Base-by-base conservation (phyloP, 2,329 filamentous ascomycete species). In the Cryphonectria naterciae region DNA sequence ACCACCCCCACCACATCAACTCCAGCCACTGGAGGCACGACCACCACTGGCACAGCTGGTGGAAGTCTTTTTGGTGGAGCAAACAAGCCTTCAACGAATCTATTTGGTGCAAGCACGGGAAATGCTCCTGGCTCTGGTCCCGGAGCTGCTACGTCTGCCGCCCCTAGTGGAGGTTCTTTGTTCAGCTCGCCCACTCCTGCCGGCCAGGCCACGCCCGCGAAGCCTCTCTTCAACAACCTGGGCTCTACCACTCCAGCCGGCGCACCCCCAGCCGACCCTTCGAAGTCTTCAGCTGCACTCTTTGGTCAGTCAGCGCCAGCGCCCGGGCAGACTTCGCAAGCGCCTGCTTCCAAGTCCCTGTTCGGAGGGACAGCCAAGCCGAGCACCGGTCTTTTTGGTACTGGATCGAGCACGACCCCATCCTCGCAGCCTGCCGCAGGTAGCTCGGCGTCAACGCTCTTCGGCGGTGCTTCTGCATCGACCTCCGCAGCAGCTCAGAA, bases 231-330 rank as follows among this genome's bases (percentile, higher is more conserved):
- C 69, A 74, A 76, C 37, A 74, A 78, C n/a, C 75, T 87, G 46
- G 80, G 81, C 68, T 88, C 86, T 25, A 88, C 86, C 2, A 88
- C 87, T 49, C 86, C 87, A 22, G 86, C 86, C 32, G 87, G 87
- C 49, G 83, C 84, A n/a, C 87, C 87, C 69, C 85, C 86, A 0
- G 76, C 80, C 6, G 81, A 80, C 39, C 75, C 77, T 17, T 74
- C 75, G 73, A 75, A 65, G 67, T 65, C 58, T 37, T 62, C 69
- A 32, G 54, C 65, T 17, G 63, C 54, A 49, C 65, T 76, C 39
- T 75, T 74, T 58, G 64, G 68, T 52, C 66, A 64, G 61, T 69
- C 60, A 66, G 61, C 65, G 28, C 52, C 69, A 63, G 54, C 67
- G n/a, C 28, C 67, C 17, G 69, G 61, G 13, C 68, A 72, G 58